phyloP scores from a whole-genome alignment of 2,329 filamentous ascomycete genomes.

The Colletotrichum cordylinicola region DNA sequence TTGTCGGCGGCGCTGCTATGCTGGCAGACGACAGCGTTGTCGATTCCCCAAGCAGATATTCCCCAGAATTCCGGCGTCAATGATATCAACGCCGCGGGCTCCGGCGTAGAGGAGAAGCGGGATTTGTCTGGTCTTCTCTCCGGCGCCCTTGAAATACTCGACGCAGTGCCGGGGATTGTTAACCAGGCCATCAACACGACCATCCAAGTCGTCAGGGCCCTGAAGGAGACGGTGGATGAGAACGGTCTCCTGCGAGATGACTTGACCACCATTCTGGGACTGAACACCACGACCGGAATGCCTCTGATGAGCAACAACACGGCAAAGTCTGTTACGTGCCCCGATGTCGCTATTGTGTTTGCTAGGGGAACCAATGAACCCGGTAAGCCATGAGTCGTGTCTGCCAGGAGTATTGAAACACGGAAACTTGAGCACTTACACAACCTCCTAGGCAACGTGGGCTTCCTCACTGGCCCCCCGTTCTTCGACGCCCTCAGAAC shows the following conservation, averaged over 20 bases:
- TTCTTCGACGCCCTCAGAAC: slow-evolving; percentile 29
- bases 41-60: background rate
- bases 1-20: background rate
- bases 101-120: background rate
- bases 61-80: background rate
- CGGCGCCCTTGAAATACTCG: slow-evolving; percentile 15
- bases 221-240: slow-evolving; percentile 19
- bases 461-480: slow-evolving; percentile 31
- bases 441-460: slow-evolving; percentile 29
- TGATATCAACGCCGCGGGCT: background rate
- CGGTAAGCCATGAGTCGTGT: background rate
- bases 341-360: slow-evolving; percentile 20
- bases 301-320: background rate
- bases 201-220: slow-evolving; percentile 15
- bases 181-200: slow-evolving; percentile 13
- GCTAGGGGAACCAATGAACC: slow-evolving; percentile 24
- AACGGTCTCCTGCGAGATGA: slow-evolving; percentile 19
- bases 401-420: background rate
- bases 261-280: background rate
- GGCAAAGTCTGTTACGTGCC: background rate
- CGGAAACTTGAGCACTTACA: background rate
- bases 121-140: slow-evolving; percentile 11
- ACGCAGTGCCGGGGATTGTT: slow-evolving; percentile 2
- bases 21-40: background rate
- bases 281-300: slow-evolving; percentile 8